phyloP scores from a whole-genome alignment of 495 filamentous ascomycete species.

The Penicillium odoratum region DNA sequence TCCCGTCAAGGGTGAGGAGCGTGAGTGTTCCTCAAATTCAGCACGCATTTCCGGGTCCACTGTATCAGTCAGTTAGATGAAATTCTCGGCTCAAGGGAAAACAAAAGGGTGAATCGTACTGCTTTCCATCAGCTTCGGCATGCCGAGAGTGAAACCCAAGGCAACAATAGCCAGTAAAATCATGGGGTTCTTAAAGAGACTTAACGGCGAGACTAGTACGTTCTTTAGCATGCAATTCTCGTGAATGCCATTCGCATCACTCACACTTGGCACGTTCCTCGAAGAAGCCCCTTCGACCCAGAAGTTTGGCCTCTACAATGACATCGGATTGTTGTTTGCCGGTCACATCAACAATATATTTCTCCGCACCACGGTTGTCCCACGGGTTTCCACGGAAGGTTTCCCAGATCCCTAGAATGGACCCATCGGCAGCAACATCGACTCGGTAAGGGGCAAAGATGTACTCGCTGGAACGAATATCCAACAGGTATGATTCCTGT shows the following conservation, averaged over 20 bases:
- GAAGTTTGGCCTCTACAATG: constrained; percentile 58
- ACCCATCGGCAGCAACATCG: constrained; percentile 59
- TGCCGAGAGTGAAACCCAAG: constrained; percentile 76
- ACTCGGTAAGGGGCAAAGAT: constrained; percentile 74
- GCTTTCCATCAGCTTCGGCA: constrained; percentile 94
- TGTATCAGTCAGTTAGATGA: constrained; percentile 29
- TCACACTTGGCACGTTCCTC: constrained; percentile 70
- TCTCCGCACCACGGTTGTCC: constrained; percentile 73
- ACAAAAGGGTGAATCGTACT: constrained; percentile 60
- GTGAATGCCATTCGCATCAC: constrained; percentile 29
- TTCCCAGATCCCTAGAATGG: constrained; percentile 66
- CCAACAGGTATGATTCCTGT: constrained; percentile 71
- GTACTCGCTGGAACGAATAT: constrained; percentile 70
- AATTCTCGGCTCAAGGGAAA: neutral
- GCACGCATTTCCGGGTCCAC: constrained; percentile 94
- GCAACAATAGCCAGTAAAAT: constrained; percentile 84
- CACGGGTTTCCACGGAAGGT: constrained; percentile 87
- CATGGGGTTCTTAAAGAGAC: constrained; percentile 90
- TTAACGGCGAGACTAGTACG: constrained; percentile 55
- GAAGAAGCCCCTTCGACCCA: constrained; percentile 70
- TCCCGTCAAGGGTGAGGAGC: constrained; percentile 63
- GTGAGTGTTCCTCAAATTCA: constrained; percentile 89
- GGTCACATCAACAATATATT: constrained; percentile 35
- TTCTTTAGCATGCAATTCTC: neutral
- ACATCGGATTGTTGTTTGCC: constrained; percentile 27